Base-by-base conservation (phyloP, 345 rosid genomes). In the Eucalyptus pauciflora region DNA sequence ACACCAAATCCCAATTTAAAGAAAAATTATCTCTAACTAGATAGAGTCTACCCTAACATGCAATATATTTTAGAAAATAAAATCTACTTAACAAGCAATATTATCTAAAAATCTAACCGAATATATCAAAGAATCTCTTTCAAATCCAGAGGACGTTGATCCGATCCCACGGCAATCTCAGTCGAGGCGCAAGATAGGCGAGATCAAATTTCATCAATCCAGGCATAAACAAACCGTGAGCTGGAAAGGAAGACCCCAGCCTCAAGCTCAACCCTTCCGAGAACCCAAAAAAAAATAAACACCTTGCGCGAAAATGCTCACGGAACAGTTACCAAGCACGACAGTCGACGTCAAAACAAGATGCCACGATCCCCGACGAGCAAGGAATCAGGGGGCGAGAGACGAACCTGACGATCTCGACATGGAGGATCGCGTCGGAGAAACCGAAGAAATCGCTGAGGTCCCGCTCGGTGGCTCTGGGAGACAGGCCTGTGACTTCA, bases 381-480 rank as follows among this genome's bases (percentile, higher is more conserved):
- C 37, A 37, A 37, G 37, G 37, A 37, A 37, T 37, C 37, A 37
- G 37, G 37, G 37, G 37, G 37, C 3, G 37, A 37, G 37, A 37
- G 37, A 37, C 37, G 37, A 37, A 37, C 37, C 37, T 37, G 37
- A 37, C 37, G 37, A 37, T 41, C 89, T 97, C 97, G 83, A 95
- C 92, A 88, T 91, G 89, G 24, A 93, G 90, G 88, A 96, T 93
- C 5, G 95, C 87, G 86, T 97, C 98, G 43, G 95, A 96, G 90
- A 94, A 95, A 13, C 96, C 93, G 91, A 97, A 97, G 90, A 97
- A 96, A 18, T 96, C 99, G n/a, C 88, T 58, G 52, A 97, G 92
- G 89, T 95, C 95, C 69, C 89, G 93, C 93, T 95, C 98, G 22
- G 96, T 92, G 54, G 94, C 92, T 62, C 92, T 92, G 56, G 97